Percentiles rank a stretch among this genome's conserved stretches.
Evolutionary conservation across 1,139 yeast species (phyloP).

Genomic region (Starmera stellimalicola): DNA sequence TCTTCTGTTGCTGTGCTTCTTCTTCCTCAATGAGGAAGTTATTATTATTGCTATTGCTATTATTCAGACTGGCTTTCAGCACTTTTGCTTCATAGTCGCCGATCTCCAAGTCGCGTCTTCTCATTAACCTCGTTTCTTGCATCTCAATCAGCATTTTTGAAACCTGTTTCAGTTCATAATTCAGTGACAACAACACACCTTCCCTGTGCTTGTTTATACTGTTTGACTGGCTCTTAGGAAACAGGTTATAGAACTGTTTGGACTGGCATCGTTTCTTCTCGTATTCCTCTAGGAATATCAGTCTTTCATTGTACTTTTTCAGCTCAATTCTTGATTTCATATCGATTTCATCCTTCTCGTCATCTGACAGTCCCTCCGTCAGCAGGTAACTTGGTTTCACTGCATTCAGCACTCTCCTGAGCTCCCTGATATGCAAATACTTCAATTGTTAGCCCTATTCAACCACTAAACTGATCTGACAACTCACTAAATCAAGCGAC

Average conservation of each 20-base stretch:
- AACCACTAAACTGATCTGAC: background rate
- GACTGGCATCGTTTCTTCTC: constrained; percentile 34
- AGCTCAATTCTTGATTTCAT: constrained; percentile 43
- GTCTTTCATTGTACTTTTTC: constrained; percentile 41
- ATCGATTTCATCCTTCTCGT: constrained; percentile 46
- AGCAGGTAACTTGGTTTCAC: constrained; percentile 38
- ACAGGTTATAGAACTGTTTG: constrained; percentile 11
- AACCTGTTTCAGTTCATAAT: constrained; percentile 26
- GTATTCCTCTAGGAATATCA: constrained; percentile 39
- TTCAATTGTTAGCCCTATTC: background rate
- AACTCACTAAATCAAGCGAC: constrained; percentile 32
- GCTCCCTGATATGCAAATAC: constrained; percentile 25
- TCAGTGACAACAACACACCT: constrained; percentile 32
- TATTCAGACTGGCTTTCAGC: constrained; percentile 7
- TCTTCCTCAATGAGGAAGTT: constrained; percentile 1
- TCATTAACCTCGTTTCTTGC: constrained; percentile 31
- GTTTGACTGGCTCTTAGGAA: constrained; percentile 19
- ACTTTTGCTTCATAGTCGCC: constrained; percentile 9
- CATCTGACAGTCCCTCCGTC: constrained; percentile 24
- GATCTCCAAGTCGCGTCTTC: constrained; percentile 25
- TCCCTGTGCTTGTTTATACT: constrained; percentile 16
- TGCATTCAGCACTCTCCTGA: constrained; percentile 30
- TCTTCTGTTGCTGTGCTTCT: constrained; percentile 12
- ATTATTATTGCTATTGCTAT: constrained; percentile 7
- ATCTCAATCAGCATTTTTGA: constrained; percentile 31